phyloP scores from a whole-genome alignment of 2,329 filamentous ascomycete species.

The Trichoderma koningiopsis region DNA sequence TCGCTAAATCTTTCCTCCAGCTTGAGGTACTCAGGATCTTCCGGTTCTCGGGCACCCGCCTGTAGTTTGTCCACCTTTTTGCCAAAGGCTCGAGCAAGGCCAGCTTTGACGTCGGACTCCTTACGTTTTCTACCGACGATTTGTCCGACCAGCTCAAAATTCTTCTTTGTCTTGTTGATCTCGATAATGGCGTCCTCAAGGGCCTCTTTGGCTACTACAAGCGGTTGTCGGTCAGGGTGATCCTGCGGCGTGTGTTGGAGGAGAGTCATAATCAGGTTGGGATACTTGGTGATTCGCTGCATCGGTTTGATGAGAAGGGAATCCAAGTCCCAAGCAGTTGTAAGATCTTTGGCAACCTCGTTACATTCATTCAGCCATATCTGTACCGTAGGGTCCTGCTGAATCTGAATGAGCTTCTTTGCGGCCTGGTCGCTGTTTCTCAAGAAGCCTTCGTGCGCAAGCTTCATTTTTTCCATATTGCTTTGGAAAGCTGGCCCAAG shows the following conservation, averaged over 20 bases:
- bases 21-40: slow-evolving; percentile 80
- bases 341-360: slow-evolving; percentile 87
- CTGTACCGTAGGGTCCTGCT: slow-evolving; percentile 64
- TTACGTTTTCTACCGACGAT: slow-evolving; percentile 84
- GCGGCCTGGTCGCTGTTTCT: slow-evolving; percentile 65
- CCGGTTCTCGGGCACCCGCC: slow-evolving; percentile 61
- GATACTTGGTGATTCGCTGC: slow-evolving; percentile 92
- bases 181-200: slow-evolving; percentile 72
- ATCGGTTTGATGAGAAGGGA: slow-evolving; percentile 97
- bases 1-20: slow-evolving; percentile 86
- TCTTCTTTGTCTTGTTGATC: slow-evolving; percentile 95
- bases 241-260: slow-evolving; percentile 76
- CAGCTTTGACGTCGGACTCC: slow-evolving; percentile 83
- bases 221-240: slow-evolving; percentile 76
- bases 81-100: slow-evolving; percentile 85
- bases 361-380: slow-evolving; percentile 95
- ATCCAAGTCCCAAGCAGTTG: slow-evolving; percentile 90
- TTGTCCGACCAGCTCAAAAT: slow-evolving; percentile 87
- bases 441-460: slow-evolving; percentile 62
- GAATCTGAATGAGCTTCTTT: slow-evolving; percentile 63
- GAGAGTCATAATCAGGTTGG: slow-evolving; percentile 78
- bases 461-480: slow-evolving; percentile 63
- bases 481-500: slow-evolving; percentile 57
- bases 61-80: slow-evolving; percentile 84
- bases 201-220: slow-evolving; percentile 56